These are phyloP conservation scores for Funneliformis caledonium DNA, from an alignment of 371 early-diverging fungal species.

Conservation along the genomic window DNA sequence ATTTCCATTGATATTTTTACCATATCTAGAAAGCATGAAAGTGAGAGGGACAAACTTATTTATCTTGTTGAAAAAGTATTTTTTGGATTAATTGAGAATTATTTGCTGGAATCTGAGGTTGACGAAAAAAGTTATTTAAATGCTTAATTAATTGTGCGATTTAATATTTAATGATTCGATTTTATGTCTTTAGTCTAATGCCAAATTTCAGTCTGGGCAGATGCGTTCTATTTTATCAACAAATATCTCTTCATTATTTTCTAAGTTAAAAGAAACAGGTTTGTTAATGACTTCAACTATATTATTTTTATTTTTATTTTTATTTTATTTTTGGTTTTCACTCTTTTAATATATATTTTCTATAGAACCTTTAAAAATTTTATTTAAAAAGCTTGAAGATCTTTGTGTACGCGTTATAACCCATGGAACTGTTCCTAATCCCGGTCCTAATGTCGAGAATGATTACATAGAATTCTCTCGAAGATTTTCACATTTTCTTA, in stretches of 20 bases:
- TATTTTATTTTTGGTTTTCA: not conserved
- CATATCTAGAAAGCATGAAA: slow-evolving; percentile 9
- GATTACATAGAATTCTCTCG: slow-evolving; percentile 33
- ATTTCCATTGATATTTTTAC: not conserved
- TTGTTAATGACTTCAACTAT: not conserved
- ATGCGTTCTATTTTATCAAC: slow-evolving; percentile 13
- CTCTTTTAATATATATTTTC: not conserved
- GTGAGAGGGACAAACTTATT: slow-evolving; percentile 8
- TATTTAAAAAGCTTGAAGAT: not conserved
- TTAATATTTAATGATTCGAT: not conserved
- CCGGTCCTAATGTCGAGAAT: not conserved
- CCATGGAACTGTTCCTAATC: not conserved
- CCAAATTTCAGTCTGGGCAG: slow-evolving; percentile 10
- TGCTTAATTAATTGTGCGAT: not conserved
- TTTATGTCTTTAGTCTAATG: not conserved
- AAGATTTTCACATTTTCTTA: slow-evolving; percentile 19
- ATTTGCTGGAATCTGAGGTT: slow-evolving; percentile 33
- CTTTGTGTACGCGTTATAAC: not conserved
- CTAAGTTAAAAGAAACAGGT: slow-evolving; percentile 6
- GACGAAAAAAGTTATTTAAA: not conserved
- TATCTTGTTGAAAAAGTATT: slow-evolving; percentile 25
- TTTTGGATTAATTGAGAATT: slow-evolving; percentile 27
- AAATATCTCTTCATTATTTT: not conserved
- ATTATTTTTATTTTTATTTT: not conserved
- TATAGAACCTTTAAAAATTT: not conserved